Conservation (phyloP, 1,284 basidiomycete genomes). For the Tylopilus sp. region DNA sequence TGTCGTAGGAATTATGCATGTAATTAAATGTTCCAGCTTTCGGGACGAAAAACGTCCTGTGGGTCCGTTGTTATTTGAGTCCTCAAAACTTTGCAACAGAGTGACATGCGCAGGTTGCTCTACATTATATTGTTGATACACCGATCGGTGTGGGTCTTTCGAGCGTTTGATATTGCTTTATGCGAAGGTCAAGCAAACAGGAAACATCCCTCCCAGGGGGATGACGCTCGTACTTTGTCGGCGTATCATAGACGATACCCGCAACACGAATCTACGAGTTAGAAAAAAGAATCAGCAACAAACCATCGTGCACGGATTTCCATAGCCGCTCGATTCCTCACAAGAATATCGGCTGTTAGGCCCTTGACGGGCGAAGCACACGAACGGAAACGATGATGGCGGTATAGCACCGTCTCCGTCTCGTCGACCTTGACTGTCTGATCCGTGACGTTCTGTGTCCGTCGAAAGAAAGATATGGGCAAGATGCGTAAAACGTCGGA, state of each 20-base stretch:
- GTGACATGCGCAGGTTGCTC: background rate
- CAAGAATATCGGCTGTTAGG: slow-evolving; percentile 76
- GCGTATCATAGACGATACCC: slow-evolving; percentile 49
- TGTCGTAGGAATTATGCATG: background rate
- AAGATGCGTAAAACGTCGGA: background rate
- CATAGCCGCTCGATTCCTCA: slow-evolving; percentile 33
- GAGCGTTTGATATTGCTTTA: slow-evolving; percentile 22
- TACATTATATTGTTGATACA: slow-evolving; percentile 2
- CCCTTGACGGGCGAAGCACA: slow-evolving; percentile 77
- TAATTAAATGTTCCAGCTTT: background rate
- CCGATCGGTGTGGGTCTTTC: slow-evolving; percentile 7
- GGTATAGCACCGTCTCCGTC: slow-evolving; percentile 50
- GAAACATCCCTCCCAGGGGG: slow-evolving; percentile 34
- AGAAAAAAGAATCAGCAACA: background rate
- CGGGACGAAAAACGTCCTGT: background rate
- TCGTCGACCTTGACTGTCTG: slow-evolving; percentile 38
- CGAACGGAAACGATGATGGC: slow-evolving; percentile 75
- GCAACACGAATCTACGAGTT: slow-evolving; percentile 53
- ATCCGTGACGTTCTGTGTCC: slow-evolving; percentile 49
- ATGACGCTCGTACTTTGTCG: slow-evolving; percentile 48
- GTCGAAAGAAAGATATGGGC: background rate
- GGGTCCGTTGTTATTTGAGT: background rate
- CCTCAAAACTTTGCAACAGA: background rate
- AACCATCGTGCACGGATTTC: too few species aligned
- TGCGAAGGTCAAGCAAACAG: slow-evolving; percentile 23